Evolutionary conservation across 2,329 filamentous ascomycete species (phyloP).

Genomic region (Alternaria solani): DNA sequence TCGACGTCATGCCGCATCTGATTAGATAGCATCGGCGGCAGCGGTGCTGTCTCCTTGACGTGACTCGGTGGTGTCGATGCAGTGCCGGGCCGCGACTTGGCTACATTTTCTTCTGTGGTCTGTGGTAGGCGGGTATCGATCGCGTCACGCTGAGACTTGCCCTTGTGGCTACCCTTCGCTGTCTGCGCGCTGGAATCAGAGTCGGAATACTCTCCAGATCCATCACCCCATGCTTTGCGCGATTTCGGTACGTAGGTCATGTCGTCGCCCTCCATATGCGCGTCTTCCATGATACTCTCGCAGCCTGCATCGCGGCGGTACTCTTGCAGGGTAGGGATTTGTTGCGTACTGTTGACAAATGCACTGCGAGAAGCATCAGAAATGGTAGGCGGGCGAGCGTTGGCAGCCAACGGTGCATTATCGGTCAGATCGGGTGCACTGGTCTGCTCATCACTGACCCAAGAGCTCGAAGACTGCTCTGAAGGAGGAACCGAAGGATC

Average conservation of each 20-base stretch:
- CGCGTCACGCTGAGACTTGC: slow-evolving; percentile 17
- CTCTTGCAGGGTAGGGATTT: slow-evolving; percentile 46
- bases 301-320: slow-evolving; percentile 15
- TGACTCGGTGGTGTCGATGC: slow-evolving; percentile 22
- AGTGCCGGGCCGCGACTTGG: slow-evolving; percentile 2
- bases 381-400: slow-evolving; percentile 25
- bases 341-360: slow-evolving; percentile 55
- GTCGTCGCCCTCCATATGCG: slow-evolving; percentile 33
- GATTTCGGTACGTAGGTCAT: slow-evolving; percentile 17
- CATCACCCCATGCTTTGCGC: slow-evolving; percentile 47
- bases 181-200: slow-evolving; percentile 34
- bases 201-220: slow-evolving; percentile 48
- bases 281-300: slow-evolving; percentile 27
- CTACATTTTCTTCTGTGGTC: neutral
- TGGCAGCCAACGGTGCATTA: slow-evolving; percentile 8
- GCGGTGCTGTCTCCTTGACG: slow-evolving; percentile 23
- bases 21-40: slow-evolving; percentile 9
- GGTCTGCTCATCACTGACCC: slow-evolving; percentile 25
- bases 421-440: slow-evolving; percentile 28
- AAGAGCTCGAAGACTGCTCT: slow-evolving; percentile 29
- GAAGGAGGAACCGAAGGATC: slow-evolving; percentile 27
- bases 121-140: slow-evolving; percentile 14
- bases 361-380: slow-evolving; percentile 49
- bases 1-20: slow-evolving; percentile 10
- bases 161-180: slow-evolving; percentile 27